A percentile compares a stretch with the other conserved stretches of the same genome.
phyloP scores from a whole-genome alignment of 148 eudicot genomes.

The Euryodendron excelsum region DNA sequence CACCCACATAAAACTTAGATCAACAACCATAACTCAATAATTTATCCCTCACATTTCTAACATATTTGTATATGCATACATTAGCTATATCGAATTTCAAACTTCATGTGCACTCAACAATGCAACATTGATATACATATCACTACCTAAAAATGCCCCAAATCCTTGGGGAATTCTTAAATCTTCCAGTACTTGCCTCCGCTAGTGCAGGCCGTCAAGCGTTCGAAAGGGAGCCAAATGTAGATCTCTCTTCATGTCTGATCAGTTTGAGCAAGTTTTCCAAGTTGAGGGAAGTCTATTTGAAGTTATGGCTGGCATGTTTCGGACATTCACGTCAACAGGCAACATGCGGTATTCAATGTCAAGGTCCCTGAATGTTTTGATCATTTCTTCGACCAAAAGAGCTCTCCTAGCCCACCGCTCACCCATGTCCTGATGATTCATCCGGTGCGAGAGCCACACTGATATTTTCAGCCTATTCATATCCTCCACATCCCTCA shows the following conservation, averaged over 20 bases:
- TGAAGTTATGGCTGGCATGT: constrained; percentile 44
- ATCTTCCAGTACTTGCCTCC: not conserved
- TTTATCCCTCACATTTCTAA: too few species aligned
- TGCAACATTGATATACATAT: not conserved
- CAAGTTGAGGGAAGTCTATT: constrained; percentile 65
- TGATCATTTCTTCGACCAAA: constrained; percentile 67
- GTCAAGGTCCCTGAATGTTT: constrained; percentile 56
- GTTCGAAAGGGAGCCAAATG: too few species aligned
- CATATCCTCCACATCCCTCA: constrained; percentile 70
- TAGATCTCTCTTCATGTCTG: not conserved
- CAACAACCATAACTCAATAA: not conserved
- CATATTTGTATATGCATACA: too few species aligned
- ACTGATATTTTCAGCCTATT: constrained; percentile 56
- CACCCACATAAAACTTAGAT: not conserved
- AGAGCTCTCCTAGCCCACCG: constrained; percentile 61
- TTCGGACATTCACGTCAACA: constrained; percentile 60
- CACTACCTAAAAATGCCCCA: not conserved
- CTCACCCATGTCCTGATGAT: constrained; percentile 81
- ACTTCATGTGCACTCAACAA: not conserved
- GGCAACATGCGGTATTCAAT: constrained; percentile 75
- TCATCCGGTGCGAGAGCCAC: constrained; percentile 65
- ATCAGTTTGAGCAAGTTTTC: constrained; percentile 3
- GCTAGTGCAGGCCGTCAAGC: not conserved
- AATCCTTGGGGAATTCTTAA: not conserved
- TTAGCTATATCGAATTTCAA: not conserved